These are phyloP conservation scores for Endocalyx cinctus DNA, from an alignment of 2,329 filamentous ascomycete genomes.

Conservation along the genomic window DNA sequence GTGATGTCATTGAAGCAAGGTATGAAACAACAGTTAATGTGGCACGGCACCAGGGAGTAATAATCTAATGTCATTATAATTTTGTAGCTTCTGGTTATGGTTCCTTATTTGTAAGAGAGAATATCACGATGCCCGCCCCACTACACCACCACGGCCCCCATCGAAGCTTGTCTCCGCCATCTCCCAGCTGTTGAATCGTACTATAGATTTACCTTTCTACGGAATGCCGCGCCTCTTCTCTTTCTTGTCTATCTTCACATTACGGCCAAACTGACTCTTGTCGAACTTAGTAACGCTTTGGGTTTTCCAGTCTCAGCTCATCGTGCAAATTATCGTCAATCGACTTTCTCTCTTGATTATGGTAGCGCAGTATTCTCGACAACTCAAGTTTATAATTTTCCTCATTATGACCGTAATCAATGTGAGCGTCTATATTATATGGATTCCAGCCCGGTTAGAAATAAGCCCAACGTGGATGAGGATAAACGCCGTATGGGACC, in stretches of 20 bases:
- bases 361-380: slow-evolving; percentile 28
- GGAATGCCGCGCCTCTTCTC: too few relatives aligned
- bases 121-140: neutral
- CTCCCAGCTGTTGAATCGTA: too few relatives aligned
- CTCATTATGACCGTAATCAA: slow-evolving; percentile 44
- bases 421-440: slow-evolving; percentile 48
- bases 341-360: slow-evolving; percentile 43
- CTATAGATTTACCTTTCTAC: too few relatives aligned
- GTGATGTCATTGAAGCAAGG: slow-evolving; percentile 10
- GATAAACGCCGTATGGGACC: slow-evolving; percentile 49
- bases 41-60: too few relatives aligned
- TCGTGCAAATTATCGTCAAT: slow-evolving; percentile 53
- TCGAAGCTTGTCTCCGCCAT: too few relatives aligned
- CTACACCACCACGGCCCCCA: neutral
- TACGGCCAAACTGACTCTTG: neutral
- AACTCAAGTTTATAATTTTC: slow-evolving; percentile 41
- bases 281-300: slow-evolving; percentile 30
- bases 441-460: slow-evolving; percentile 47
- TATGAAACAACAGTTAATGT: too few relatives aligned
- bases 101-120: too few relatives aligned
- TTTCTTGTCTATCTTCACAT: neutral
- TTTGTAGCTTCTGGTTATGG: too few relatives aligned
- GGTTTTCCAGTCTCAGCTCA: slow-evolving; percentile 42
- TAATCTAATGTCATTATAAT: too few relatives aligned
- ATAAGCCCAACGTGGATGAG: slow-evolving; percentile 34